Base-by-base conservation (phyloP, 192 early-diverging fungal species). In the Entomortierella lignicola region DNA sequence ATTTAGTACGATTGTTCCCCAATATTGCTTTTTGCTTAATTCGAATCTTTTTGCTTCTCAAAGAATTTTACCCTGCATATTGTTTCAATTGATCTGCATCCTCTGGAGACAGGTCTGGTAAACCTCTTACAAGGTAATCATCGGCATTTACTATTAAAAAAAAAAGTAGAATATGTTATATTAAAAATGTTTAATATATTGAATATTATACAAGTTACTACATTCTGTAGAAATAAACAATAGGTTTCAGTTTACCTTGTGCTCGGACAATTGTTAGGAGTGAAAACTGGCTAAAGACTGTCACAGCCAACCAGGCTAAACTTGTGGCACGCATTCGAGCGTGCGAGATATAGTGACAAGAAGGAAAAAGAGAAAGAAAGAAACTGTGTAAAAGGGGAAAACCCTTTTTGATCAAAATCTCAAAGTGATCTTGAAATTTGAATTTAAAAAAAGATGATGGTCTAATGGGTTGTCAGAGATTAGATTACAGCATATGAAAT, bases 11-110 rank as follows among this genome's bases (percentile, higher is more conserved):
- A n/a, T n/a, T n/a, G n/a, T n/a, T n/a, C n/a, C n/a, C n/a, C n/a
- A n/a, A n/a, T n/a, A n/a, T n/a, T n/a, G n/a, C n/a, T n/a, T n/a
- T n/a, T n/a, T n/a, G n/a, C n/a, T n/a, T n/a, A n/a, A n/a, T n/a
- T n/a, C n/a, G n/a, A n/a, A n/a, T n/a, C n/a, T n/a, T n/a, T n/a
- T n/a, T n/a, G n/a, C n/a, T n/a, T n/a, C n/a, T n/a, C n/a, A n/a
- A n/a, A n/a, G n/a, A 27, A 31, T 30, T 42, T 59, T 83, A 85
- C 84, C 85, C 85, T 26, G 85, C 85, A 84, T 86, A 81, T 63
- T 84, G 83, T 50, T 51, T 77, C 20, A 82, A 41, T 11, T 71
- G 60, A 15, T 54, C 53, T 23, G 63, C 26, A 27, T 68, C 59
- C 25, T 71, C 39, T 41, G 71, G 39, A 15, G 64, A 68, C 18